Conservation (phyloP, 805 yeast species). For the Wickerhamiella sorbophila region DNA sequence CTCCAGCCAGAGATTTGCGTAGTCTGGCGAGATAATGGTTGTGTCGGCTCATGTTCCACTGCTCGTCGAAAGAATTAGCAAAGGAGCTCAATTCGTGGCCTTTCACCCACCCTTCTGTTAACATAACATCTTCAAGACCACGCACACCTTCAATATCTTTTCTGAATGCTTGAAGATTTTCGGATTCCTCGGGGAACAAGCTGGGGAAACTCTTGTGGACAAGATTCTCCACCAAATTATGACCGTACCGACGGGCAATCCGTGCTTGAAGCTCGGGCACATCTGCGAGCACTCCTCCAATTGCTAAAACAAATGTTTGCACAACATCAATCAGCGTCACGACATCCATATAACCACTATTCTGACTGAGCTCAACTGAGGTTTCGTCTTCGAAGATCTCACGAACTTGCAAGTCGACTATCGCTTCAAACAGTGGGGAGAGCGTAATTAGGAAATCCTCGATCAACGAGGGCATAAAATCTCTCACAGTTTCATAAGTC, state of each 20-base stretch:
- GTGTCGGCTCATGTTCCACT: slow-evolving; percentile 9
- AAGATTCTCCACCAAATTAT: slow-evolving; percentile 5
- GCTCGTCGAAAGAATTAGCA: slow-evolving; percentile 6
- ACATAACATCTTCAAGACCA: slow-evolving; percentile 7
- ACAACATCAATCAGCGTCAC: slow-evolving; percentile 5
- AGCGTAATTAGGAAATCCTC: background rate
- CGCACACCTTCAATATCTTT: slow-evolving; percentile 5
- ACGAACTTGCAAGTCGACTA: background rate
- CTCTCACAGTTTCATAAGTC: background rate
- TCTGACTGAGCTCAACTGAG: background rate
- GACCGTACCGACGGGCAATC: slow-evolving; percentile 6
- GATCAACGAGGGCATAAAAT: background rate
- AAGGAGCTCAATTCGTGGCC: slow-evolving; percentile 7
- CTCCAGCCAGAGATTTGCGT: slow-evolving; percentile 4
- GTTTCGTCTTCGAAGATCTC: background rate
- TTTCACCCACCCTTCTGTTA: slow-evolving; percentile 3
- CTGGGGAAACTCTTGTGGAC: slow-evolving; percentile 7
- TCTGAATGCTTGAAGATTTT: slow-evolving; percentile 3
- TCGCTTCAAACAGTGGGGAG: background rate
- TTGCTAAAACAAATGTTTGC: slow-evolving; percentile 5
- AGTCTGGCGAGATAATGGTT: slow-evolving; percentile 8
- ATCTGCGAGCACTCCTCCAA: background rate
- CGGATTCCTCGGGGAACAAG: slow-evolving; percentile 8
- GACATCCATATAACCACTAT: background rate
- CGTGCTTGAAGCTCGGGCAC: background rate